phyloP scores from a whole-genome alignment of 2,329 filamentous ascomycete genomes.

The Alternaria angustiovoidea region DNA sequence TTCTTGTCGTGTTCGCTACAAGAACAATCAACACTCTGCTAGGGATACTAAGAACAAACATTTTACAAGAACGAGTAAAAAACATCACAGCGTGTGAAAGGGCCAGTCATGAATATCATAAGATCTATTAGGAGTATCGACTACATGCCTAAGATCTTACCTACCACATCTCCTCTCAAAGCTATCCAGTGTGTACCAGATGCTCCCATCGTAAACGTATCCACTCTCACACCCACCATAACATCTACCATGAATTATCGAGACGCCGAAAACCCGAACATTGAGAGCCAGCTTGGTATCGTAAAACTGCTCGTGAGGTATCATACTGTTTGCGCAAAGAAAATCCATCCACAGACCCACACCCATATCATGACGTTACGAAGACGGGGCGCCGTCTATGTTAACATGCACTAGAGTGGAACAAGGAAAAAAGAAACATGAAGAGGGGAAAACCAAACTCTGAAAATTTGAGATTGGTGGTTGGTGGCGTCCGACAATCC shows the following conservation, averaged over 20 bases:
- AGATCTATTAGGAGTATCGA: constrained; percentile 26
- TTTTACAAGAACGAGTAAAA: not conserved
- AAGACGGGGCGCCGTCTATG: constrained; percentile 45
- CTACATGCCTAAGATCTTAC: constrained; percentile 29
- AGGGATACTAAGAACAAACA: not conserved
- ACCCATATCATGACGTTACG: constrained; percentile 35
- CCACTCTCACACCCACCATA: constrained; percentile 26
- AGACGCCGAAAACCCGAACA: constrained; percentile 23
- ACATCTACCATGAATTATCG: constrained; percentile 15
- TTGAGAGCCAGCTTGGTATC: constrained; percentile 28
- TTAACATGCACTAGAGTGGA: constrained; percentile 33
- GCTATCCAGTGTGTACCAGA: constrained; percentile 30
- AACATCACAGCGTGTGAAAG: not conserved
- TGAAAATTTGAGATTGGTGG: constrained; percentile 20
- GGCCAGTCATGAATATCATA: constrained; percentile 7
- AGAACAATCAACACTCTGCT: not conserved
- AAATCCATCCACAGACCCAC: constrained; percentile 28
- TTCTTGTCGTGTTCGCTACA: not conserved
- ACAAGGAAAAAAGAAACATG: constrained; percentile 35
- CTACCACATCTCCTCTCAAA: constrained; percentile 1
- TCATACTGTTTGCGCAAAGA: constrained; percentile 38
- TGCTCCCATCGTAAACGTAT: constrained; percentile 22
- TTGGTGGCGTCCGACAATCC: constrained; percentile 29
- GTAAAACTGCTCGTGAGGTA: constrained; percentile 36
- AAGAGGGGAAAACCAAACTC: constrained; percentile 22